Percentiles rank a stretch among this genome's conserved stretches.
Evolutionary conservation across 2,329 filamentous ascomycete genomes (phyloP).

Genomic region (Hypoxylon rubiginosum): DNA sequence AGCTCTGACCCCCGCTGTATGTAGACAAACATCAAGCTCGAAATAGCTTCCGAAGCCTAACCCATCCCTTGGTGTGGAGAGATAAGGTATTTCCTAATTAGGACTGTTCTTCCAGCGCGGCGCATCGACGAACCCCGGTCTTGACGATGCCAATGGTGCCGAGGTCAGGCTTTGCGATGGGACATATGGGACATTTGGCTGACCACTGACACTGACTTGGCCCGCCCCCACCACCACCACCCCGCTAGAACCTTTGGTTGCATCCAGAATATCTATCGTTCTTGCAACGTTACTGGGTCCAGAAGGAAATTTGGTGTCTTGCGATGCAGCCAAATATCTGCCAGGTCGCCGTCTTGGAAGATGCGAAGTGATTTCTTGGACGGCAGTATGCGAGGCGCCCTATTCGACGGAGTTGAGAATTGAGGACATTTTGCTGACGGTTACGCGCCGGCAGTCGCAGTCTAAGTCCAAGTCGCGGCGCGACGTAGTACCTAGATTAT

Average conservation of each 20-base stretch:
- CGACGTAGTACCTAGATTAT: conserved; percentile 23
- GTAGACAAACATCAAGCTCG: conserved; percentile 26
- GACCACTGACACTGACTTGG: conserved; percentile 28
- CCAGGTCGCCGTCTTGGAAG: conserved; percentile 10
- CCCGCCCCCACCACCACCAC: conserved; percentile 27
- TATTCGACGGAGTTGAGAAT: conserved; percentile 7
- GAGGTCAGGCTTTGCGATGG: conserved; percentile 35
- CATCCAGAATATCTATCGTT: conserved; percentile 33
- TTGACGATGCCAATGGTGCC: conserved; percentile 31
- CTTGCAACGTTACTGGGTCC: conserved; percentile 44
- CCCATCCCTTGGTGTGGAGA: conserved; percentile 36
- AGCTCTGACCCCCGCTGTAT: conserved; percentile 11
- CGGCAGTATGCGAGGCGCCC: conserved; percentile 1
- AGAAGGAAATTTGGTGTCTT: conserved; percentile 24
- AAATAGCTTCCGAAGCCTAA: conserved; percentile 32
- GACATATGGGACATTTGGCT: conserved; percentile 33
- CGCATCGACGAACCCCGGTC: conserved; percentile 39
- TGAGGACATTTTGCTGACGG: conserved; percentile 13
- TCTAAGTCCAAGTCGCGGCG: too few species aligned
- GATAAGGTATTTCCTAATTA: conserved; percentile 49
- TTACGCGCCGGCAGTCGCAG: conserved; percentile 13
- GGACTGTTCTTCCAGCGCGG: conserved; percentile 38
- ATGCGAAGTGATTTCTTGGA: conserved; percentile 12
- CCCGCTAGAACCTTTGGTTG: conserved; percentile 33
- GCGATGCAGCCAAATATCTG: conserved; percentile 18